phyloP scores from a whole-genome alignment of 2,329 filamentous ascomycete genomes.

The Sporothrix variecibatus region DNA sequence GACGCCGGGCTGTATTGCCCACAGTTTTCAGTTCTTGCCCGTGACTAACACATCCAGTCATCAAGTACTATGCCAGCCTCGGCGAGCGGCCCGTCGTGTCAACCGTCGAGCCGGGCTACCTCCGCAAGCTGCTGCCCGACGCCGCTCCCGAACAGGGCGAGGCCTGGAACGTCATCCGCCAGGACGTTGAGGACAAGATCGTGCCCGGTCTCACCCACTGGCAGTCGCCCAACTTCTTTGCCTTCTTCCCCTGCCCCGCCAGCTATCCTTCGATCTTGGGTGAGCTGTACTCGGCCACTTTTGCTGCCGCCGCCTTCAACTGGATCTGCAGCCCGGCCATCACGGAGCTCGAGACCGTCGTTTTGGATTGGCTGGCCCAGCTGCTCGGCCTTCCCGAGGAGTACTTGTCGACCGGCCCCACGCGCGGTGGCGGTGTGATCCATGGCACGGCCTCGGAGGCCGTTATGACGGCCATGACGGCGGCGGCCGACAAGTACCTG shows the following conservation, averaged over 20 bases:
- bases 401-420: slow-evolving; percentile 72
- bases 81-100: slow-evolving; percentile 71
- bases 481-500: slow-evolving; percentile 79
- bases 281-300: slow-evolving; percentile 87
- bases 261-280: slow-evolving; percentile 85
- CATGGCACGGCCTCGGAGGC: slow-evolving; percentile 90
- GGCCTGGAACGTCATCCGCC: slow-evolving; percentile 76
- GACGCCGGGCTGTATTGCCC: neutral
- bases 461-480: slow-evolving; percentile 81
- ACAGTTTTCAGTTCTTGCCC: neutral
- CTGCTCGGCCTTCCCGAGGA: slow-evolving; percentile 71
- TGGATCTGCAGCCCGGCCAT: slow-evolving; percentile 93
- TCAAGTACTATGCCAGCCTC: slow-evolving; percentile 79
- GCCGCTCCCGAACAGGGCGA: slow-evolving; percentile 66
- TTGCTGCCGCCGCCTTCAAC: slow-evolving; percentile 91
- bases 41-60: slow-evolving; percentile 57
- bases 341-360: slow-evolving; percentile 89
- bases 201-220: slow-evolving; percentile 93
- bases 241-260: slow-evolving; percentile 84
- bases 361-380: slow-evolving; percentile 87
- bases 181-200: slow-evolving; percentile 82
- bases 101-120: slow-evolving; percentile 79
- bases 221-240: slow-evolving; percentile 92
- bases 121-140: slow-evolving; percentile 73
- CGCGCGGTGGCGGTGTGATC: slow-evolving; percentile 82